Base-by-base conservation (phyloP, 2,329 filamentous ascomycete genomes). In the Cladobotryum protrusum region DNA sequence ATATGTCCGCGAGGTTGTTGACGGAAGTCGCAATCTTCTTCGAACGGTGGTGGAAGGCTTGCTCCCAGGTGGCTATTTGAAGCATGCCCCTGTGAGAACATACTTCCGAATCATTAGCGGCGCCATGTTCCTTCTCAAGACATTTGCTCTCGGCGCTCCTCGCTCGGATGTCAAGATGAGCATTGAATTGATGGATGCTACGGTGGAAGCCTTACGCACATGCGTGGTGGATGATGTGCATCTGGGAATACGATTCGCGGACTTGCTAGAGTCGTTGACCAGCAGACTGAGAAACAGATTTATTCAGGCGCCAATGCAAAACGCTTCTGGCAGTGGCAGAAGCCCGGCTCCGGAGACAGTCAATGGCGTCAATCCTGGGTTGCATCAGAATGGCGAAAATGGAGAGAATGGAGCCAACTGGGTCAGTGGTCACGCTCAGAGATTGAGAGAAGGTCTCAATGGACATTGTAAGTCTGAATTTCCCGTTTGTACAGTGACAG, bases 21-120 rank as follows among this genome's bases (percentile, higher is more conserved):
- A 87, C 51, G 87, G 86, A 7, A 86, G 85, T 50, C 81, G 88
- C 33, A 89, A 86, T 56, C 77, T 93, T n/a, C 73, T 93, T 11
- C 77, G 79, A 45, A 85, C 85, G 0, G 87, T 93, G 0, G 86
- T 91, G 7, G 82, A 92, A 18, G 86, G 86, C 2, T 75, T 93
- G 15, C 74, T 87, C 4, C 86, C 87, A 0, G 79, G 79, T 6
- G 85, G 85, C 36, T 90, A 87, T 59, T 81, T 93, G 41, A 88
- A 89, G 62, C 88, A 92, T 61, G 87, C 87, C 0, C 88, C 88
- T 0, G 88, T 93, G 4, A 78, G 88, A 43, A 92, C 88, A 0
- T 92, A 92, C 65, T 91, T 93, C 70, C 82, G 88, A 50, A 92
- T 93, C 63, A 89, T 92, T 56, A 88, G 84, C 51, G 87, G 88